phyloP scores from a whole-genome alignment of 2,329 filamentous ascomycete genomes.

The Leptodontidium sp. region DNA sequence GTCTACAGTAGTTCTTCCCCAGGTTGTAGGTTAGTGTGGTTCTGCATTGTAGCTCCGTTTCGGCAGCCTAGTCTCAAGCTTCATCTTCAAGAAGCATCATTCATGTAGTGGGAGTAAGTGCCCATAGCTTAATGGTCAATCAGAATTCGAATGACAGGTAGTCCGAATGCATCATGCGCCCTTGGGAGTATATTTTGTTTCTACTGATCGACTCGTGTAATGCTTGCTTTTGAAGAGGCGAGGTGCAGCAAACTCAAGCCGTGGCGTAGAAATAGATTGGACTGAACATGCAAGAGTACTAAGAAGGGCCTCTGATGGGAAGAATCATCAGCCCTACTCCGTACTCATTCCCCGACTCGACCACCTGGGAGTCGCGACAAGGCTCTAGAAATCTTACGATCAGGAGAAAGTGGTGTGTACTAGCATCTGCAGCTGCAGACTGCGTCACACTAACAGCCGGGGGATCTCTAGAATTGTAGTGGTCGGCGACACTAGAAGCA shows the following conservation, averaged over 20 bases:
- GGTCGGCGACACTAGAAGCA: not conserved
- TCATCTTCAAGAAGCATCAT: no score
- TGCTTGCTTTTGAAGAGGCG: constrained; percentile 6
- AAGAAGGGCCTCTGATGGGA: not conserved
- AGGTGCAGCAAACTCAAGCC: not conserved
- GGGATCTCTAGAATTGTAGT: not conserved
- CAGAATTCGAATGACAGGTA: not conserved
- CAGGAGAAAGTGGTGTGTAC: not conserved
- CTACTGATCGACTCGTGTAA: not conserved
- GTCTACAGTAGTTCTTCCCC: no score
- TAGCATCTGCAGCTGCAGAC: constrained; percentile 5
- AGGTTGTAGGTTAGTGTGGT: no score
- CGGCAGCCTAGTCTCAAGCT: no score
- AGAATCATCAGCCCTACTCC: not conserved
- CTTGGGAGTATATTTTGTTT: not conserved
- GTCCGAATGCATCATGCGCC: not conserved
- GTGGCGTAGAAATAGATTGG: not conserved
- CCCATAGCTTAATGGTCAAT: no score
- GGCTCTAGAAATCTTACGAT: not conserved
- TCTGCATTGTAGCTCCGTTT: no score
- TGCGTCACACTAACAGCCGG: constrained; percentile 3
- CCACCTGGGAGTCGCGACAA: constrained; percentile 8
- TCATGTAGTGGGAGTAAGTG: no score
- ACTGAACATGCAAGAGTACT: not conserved
- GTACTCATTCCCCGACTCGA: not conserved